A percentile compares a stretch with the other conserved stretches of the same genome.
These are phyloP conservation scores for Betula pendula DNA, from an alignment of 306 rosid species.

Conservation along the genomic window DNA sequence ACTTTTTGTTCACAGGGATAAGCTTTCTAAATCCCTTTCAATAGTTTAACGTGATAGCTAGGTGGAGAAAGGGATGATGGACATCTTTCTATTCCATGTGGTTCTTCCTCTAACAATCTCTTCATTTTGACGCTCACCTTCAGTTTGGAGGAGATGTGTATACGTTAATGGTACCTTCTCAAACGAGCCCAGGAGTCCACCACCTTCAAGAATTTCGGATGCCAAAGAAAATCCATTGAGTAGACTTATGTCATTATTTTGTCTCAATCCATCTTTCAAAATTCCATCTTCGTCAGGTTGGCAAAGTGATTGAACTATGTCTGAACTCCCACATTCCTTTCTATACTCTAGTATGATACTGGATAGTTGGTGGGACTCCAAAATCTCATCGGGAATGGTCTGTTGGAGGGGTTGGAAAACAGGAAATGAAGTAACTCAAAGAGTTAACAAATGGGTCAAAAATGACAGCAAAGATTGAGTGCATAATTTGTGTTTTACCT, in stretches of 20 bases:
- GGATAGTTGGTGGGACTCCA: conserved; percentile 69
- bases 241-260: conserved; percentile 40
- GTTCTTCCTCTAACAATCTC: conserved; percentile 93
- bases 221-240: conserved; percentile 65
- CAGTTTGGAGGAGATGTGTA: conserved; percentile 71
- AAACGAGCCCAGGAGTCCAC: conserved; percentile 55
- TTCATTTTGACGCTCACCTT: conserved; percentile 54
- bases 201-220: conserved; percentile 58
- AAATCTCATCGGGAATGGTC: conserved; percentile 68
- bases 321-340: conserved; percentile 83
- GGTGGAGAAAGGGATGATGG: conserved; percentile 44
- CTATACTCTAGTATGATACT: conserved; percentile 71
- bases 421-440: conserved; percentile 6
- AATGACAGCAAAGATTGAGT: neutral
- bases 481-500: conserved; percentile 45
- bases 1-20: neutral
- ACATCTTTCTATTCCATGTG: conserved; percentile 66
- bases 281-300: conserved; percentile 72
- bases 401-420: conserved; percentile 23
- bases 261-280: conserved; percentile 40
- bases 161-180: conserved; percentile 53
- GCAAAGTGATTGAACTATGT: conserved; percentile 75
- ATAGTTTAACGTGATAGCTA: neutral
- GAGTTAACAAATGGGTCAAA: neutral
- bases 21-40: conserved; percentile 3